phyloP scores from a whole-genome alignment of 1,139 yeast genomes.

The Candida glucosophila region DNA sequence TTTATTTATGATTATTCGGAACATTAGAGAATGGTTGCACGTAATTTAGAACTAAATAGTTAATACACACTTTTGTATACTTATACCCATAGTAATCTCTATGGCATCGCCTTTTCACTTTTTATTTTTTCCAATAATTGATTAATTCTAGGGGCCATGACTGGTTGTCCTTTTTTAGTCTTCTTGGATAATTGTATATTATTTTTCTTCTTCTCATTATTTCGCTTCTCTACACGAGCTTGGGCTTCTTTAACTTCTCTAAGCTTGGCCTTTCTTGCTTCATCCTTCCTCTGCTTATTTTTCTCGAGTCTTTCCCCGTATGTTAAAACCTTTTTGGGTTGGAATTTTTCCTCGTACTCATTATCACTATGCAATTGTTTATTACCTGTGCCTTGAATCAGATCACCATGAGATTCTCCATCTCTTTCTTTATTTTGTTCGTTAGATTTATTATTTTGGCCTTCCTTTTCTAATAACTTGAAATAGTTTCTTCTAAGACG shows the following conservation, averaged over 20 bases:
- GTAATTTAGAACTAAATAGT: slow-evolving; percentile 2
- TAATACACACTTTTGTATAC: no score
- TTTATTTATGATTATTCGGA: slow-evolving; percentile 21
- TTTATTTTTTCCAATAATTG: slow-evolving; percentile 71
- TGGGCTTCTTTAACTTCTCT: slow-evolving; percentile 19
- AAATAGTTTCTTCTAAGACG: slow-evolving; percentile 75
- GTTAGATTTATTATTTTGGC: slow-evolving; percentile 13
- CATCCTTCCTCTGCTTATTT: slow-evolving; percentile 35
- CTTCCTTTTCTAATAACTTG: slow-evolving; percentile 71
- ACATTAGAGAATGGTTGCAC: slow-evolving; percentile 6
- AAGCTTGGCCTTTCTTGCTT: slow-evolving; percentile 22
- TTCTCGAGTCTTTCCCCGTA: slow-evolving; percentile 42
- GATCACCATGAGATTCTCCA: no score
- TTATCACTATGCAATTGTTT: no score
- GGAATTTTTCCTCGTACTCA: no score
- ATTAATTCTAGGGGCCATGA: slow-evolving; percentile 84
- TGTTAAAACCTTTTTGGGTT: slow-evolving; percentile 15
- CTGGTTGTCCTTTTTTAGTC: slow-evolving; percentile 76
- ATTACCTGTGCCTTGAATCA: no score
- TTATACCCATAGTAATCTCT: slow-evolving; percentile 1
- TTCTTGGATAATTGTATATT: slow-evolving; percentile 46
- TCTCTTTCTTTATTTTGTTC: slow-evolving; percentile 2
- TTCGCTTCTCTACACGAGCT: slow-evolving; percentile 13
- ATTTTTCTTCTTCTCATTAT: slow-evolving; percentile 29
- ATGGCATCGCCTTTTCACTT: slow-evolving; percentile 32